These are phyloP conservation scores for Zygoascus ofunaensis DNA, from an alignment of 805 yeast genomes.

Conservation along the genomic window DNA sequence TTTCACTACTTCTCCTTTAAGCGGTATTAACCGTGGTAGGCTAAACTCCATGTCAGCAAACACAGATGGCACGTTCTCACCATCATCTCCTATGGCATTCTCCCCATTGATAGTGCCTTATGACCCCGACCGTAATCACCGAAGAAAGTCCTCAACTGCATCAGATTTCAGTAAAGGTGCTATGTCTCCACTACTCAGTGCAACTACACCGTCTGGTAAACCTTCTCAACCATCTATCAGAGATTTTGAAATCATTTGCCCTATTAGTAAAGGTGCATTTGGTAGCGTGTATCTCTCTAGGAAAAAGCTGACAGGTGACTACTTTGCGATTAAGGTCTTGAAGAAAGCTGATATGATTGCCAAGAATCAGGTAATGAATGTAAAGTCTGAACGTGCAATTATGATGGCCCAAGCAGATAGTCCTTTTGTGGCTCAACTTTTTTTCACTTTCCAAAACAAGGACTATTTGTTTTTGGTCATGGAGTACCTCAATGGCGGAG, in stretches of 20 bases:
- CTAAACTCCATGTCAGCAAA: constrained; percentile 1
- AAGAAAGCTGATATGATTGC: constrained; percentile 94
- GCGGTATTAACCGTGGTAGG: constrained; percentile 11
- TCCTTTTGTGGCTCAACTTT: constrained; percentile 84
- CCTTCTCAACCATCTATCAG: constrained; percentile 60
- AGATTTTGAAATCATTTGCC: constrained; percentile 85
- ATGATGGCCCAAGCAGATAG: constrained; percentile 94
- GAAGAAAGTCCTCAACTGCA: constrained; percentile 24
- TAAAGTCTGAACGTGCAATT: constrained; percentile 91
- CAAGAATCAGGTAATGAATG: constrained; percentile 91
- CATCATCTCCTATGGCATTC: constrained; percentile 47
- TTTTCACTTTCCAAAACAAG: constrained; percentile 78
- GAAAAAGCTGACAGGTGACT: constrained; percentile 81
- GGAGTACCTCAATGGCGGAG: constrained; percentile 97
- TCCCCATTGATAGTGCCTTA: constrained; percentile 49
- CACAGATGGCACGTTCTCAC: constrained; percentile 29
- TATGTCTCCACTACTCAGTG: constrained; percentile 64
- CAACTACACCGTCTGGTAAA: constrained; percentile 39
- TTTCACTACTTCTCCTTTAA: constrained; percentile 14
- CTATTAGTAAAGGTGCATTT: constrained; percentile 95
- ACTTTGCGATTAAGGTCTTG: constrained; percentile 87
- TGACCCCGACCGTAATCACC: constrained; percentile 29
- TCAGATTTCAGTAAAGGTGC: constrained; percentile 45
- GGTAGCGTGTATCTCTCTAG: constrained; percentile 88
- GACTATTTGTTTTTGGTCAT: constrained; percentile 85